These are phyloP conservation scores for Coprinellus micaceus DNA, from an alignment of 768 basidiomycete species.

Conservation along the genomic window DNA sequence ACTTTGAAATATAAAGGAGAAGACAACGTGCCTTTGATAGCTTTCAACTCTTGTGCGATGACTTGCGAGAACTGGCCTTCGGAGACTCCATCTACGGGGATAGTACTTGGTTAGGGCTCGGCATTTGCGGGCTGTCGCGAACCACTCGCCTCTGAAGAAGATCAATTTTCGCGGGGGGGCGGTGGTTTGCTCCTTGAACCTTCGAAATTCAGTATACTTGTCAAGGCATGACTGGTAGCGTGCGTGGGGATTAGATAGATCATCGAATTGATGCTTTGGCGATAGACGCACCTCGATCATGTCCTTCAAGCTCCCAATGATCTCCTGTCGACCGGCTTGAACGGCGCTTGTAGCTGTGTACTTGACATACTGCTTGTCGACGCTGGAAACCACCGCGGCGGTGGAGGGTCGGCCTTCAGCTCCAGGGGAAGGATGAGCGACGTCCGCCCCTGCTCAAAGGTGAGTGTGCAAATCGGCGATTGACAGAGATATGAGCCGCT, in stretches of 20 bases:
- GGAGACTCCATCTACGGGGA: constrained; percentile 45
- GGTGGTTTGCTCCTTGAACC: constrained; percentile 50
- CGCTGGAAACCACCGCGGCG: constrained; percentile 69
- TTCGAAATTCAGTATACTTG: constrained; percentile 46
- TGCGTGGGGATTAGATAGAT: no score
- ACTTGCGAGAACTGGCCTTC: constrained; percentile 48
- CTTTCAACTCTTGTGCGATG: constrained; percentile 58
- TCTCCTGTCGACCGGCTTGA: constrained; percentile 60
- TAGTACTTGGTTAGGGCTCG: no score
- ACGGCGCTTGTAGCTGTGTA: constrained; percentile 54
- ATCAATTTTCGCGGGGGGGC: constrained; percentile 55
- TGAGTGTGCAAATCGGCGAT: no score
- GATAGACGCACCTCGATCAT: constrained; percentile 53
- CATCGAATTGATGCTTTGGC: no score
- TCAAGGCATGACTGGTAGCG: constrained; percentile 43
- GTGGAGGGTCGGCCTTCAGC: constrained; percentile 70
- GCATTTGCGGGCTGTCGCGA: no score
- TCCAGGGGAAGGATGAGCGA: constrained; percentile 77
- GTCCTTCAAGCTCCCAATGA: constrained; percentile 60
- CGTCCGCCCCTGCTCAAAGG: constrained; percentile 78
- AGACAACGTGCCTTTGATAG: constrained; percentile 62
- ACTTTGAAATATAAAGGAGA: no score
- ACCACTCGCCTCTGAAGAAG: constrained; percentile 65
- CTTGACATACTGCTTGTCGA: constrained; percentile 67
- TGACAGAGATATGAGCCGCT: no score